Conservation (phyloP, 208 protist species). For the Leishmania braziliensis region DNA sequence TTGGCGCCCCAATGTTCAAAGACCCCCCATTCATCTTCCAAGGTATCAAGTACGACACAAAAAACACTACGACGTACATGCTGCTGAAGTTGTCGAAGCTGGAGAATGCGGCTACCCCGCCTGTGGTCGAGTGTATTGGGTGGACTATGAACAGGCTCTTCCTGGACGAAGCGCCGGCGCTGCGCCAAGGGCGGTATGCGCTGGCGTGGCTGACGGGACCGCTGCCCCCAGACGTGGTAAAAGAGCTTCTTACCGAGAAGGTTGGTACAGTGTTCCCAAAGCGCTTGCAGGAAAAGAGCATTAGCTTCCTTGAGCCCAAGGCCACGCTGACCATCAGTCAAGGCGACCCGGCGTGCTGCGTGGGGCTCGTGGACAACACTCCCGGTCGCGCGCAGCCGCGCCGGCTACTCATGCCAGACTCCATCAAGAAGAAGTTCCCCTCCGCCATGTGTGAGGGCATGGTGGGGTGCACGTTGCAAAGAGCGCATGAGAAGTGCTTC, state of each 20-base stretch:
- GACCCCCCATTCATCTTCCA: constrained; percentile 57
- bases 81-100: constrained; percentile 65
- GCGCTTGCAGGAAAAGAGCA: constrained; percentile 30
- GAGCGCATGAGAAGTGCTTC: constrained; percentile 39
- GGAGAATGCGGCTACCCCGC: constrained; percentile 3
- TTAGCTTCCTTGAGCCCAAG: constrained; percentile 45
- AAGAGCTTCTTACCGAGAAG: constrained; percentile 41
- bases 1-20: constrained; percentile 52
- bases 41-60: constrained; percentile 29
- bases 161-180: constrained; percentile 32
- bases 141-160: constrained; percentile 75
- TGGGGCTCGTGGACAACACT: constrained; percentile 43
- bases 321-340: constrained; percentile 65
- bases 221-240: constrained; percentile 40
- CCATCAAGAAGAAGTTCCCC: constrained; percentile 44
- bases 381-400: constrained; percentile 45
- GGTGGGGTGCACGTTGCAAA: constrained; percentile 44
- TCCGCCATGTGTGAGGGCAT: constrained; percentile 47
- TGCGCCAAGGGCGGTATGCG: constrained; percentile 62
- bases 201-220: constrained; percentile 52
- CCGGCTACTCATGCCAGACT: constrained; percentile 46
- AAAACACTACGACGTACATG: constrained; percentile 45
- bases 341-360: constrained; percentile 47
- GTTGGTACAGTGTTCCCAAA: constrained; percentile 49
- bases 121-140: constrained; percentile 35